phyloP scores from a whole-genome alignment of 2,329 filamentous ascomycete genomes.

The Curvularia sp. region DNA sequence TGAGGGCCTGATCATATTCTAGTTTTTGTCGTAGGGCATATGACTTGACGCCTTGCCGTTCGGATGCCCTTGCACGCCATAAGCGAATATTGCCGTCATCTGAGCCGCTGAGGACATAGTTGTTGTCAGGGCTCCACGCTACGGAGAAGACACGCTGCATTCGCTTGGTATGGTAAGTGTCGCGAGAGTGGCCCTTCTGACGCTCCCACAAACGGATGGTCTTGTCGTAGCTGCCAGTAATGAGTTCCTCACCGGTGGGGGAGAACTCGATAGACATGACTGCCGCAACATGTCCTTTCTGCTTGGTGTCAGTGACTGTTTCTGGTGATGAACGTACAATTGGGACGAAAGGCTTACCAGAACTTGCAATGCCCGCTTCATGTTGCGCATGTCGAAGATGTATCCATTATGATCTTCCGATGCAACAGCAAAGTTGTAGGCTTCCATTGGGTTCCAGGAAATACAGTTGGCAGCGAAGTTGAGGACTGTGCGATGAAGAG shows the following conservation, averaged over 20 bases:
- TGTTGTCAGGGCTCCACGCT: conserved; percentile 85
- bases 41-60: conserved; percentile 83
- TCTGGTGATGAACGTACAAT: background rate
- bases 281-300: conserved; percentile 84
- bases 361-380: conserved; percentile 85
- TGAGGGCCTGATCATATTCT: conserved; percentile 88
- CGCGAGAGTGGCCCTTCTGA: conserved; percentile 80
- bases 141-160: conserved; percentile 94
- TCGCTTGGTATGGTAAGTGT: conserved; percentile 96
- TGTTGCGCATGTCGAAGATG: conserved; percentile 93
- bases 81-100: conserved; percentile 92
- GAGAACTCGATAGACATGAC: conserved; percentile 98
- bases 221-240: conserved; percentile 86
- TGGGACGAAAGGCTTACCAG: conserved; percentile 50
- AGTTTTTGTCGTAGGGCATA: conserved; percentile 84
- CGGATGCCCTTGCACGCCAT: conserved; percentile 87
- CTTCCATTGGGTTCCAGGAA: conserved; percentile 94
- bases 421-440: conserved; percentile 91
- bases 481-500: conserved; percentile 80
- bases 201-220: conserved; percentile 87
- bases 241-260: conserved; percentile 91
- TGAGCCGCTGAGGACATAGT: conserved; percentile 87
- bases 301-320: background rate
- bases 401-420: conserved; percentile 95
- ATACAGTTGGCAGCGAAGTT: conserved; percentile 94